Evolutionary conservation across 495 filamentous ascomycete species (phyloP).

Genomic region (Elaphomyces granulatus): DNA sequence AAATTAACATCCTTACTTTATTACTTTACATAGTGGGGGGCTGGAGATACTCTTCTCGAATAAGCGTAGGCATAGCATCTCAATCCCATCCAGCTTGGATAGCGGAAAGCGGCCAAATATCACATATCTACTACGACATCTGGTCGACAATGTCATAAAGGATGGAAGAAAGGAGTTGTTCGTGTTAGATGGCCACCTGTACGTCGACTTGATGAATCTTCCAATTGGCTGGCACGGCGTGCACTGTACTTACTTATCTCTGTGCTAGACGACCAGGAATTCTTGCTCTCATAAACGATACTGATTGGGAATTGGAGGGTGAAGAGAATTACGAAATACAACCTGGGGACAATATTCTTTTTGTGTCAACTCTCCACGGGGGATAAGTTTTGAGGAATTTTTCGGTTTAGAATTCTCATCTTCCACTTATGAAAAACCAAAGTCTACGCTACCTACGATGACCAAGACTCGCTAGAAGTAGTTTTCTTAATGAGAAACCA

Average conservation of each 20-base stretch:
- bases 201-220: too few species aligned
- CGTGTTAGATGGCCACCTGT: constrained; percentile 79
- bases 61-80: constrained; percentile 52
- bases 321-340: constrained; percentile 80
- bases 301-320: constrained; percentile 96
- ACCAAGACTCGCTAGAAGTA: too few species aligned
- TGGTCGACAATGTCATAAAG: constrained; percentile 75
- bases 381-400: constrained; percentile 36
- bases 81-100: constrained; percentile 47
- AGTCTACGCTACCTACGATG: too few species aligned
- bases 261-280: constrained; percentile 75
- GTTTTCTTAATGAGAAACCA: too few species aligned
- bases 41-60: constrained; percentile 92
- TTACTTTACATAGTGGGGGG: constrained; percentile 49
- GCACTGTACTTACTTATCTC: constrained; percentile 5
- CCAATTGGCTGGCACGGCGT: too few species aligned
- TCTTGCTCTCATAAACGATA: constrained; percentile 91
- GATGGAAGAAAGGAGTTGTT: constrained; percentile 82
- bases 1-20: constrained; percentile 5
- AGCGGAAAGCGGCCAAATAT: constrained; percentile 49
- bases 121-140: constrained; percentile 59
- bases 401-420: too few species aligned
- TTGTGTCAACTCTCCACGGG: constrained; percentile 95
- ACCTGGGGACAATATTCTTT: constrained; percentile 72
- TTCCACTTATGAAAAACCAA: too few species aligned